Evolutionary conservation across 768 basidiomycete species (phyloP).

Genomic region (Boletus edulis): DNA sequence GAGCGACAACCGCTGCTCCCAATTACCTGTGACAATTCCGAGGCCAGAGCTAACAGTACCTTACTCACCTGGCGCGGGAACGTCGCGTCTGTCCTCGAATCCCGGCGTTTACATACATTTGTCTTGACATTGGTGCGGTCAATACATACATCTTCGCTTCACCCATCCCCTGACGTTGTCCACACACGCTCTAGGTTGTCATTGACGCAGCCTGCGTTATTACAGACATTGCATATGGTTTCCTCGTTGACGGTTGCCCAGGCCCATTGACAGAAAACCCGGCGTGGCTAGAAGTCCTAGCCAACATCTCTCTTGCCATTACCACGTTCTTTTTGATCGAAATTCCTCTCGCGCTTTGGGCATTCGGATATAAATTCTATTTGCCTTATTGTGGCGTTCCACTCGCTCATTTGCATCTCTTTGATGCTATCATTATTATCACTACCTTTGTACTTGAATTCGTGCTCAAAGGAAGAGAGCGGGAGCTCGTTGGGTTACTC

Average conservation of each 20-base stretch:
- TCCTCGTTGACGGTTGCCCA: conserved; percentile 55
- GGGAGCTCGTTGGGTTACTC: conserved; percentile 68
- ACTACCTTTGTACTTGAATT: conserved; percentile 75
- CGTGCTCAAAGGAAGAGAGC: conserved; percentile 61
- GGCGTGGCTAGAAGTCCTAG: conserved; percentile 59
- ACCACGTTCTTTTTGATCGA: conserved; percentile 74
- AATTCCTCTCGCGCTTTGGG: conserved; percentile 69
- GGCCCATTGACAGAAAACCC: conserved; percentile 46
- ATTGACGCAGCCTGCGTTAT: conserved; percentile 73
- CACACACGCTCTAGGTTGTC: conserved; percentile 40
- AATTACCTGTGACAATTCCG: conserved; percentile 19
- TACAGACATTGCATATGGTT: conserved; percentile 64
- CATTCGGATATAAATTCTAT: conserved; percentile 60
- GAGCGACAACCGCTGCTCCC: conserved; percentile 50
- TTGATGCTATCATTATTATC: conserved; percentile 70
- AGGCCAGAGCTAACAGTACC: conserved; percentile 3
- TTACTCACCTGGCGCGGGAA: conserved; percentile 27
- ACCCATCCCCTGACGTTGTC: conserved; percentile 7
- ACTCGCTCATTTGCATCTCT: conserved; percentile 65
- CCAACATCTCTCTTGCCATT: conserved; percentile 63
- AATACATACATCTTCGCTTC: conserved; percentile 20
- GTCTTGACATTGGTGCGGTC: conserved; percentile 57
- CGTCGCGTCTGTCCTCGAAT: conserved; percentile 52
- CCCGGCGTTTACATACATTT: conserved; percentile 48
- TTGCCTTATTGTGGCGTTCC: conserved; percentile 54